Percentiles rank a stretch among this genome's conserved stretches.
Conservation (phyloP, 495 filamentous ascomycete species). For the Penicillium mononematosum region DNA sequence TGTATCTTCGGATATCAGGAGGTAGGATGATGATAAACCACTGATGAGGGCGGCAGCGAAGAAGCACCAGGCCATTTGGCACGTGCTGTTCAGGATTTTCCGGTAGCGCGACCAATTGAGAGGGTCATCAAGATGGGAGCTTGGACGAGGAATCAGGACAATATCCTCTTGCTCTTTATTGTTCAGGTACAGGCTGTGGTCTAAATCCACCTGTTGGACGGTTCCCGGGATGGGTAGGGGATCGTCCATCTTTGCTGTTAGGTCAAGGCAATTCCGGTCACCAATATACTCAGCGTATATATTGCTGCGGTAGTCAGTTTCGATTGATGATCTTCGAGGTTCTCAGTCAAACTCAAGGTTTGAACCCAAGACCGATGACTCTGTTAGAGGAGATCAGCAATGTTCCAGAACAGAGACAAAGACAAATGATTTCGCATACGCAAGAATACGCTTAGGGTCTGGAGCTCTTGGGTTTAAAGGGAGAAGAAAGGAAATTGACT, state of each 20-base stretch:
- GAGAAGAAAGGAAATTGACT: neutral
- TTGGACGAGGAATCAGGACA: constrained; percentile 46
- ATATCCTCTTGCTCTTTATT: constrained; percentile 32
- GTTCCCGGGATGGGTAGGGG: constrained; percentile 34
- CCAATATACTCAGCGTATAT: neutral
- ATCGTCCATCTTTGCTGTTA: neutral
- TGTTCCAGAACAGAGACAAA: too few relatives aligned
- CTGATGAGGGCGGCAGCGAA: constrained; percentile 3
- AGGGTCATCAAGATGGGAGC: constrained; percentile 47
- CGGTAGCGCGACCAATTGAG: constrained; percentile 48
- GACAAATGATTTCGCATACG: too few relatives aligned
- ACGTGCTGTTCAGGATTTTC: constrained; percentile 21
- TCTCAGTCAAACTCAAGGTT: too few relatives aligned
- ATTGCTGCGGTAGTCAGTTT: neutral
- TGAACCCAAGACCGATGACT: too few relatives aligned
- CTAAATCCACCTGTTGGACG: constrained; percentile 38
- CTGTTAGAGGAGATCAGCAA: too few relatives aligned
- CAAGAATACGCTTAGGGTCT: neutral
- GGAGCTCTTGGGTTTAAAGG: neutral
- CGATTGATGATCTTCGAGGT: too few relatives aligned
- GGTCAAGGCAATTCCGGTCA: neutral
- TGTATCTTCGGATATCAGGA: constrained; percentile 24
- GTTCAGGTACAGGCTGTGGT: constrained; percentile 29
- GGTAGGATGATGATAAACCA: neutral
- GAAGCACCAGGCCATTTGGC: constrained; percentile 1